A percentile compares a stretch with the other conserved stretches of the same genome.
These are phyloP conservation scores for Cephaloascus fragrans DNA, from an alignment of 805 yeast species.

Conservation along the genomic window DNA sequence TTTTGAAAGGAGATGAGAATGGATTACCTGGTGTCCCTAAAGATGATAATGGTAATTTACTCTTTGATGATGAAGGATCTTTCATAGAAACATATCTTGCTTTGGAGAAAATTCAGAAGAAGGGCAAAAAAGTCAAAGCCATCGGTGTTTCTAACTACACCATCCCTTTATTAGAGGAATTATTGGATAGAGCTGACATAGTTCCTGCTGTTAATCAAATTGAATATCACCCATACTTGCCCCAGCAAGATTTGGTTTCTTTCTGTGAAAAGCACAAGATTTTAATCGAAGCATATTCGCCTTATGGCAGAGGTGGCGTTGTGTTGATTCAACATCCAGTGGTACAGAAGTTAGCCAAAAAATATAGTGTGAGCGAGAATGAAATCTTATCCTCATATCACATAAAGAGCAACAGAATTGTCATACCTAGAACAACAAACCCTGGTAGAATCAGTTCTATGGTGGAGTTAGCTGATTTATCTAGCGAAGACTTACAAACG, in stretches of 20 bases:
- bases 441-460: constrained; percentile 44
- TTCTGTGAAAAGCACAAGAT: constrained; percentile 26
- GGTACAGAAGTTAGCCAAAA: constrained; percentile 43
- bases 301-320: constrained; percentile 58
- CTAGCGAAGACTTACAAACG: constrained; percentile 21
- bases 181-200: constrained; percentile 31
- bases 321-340: constrained; percentile 46
- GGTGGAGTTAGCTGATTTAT: constrained; percentile 21
- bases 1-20: constrained; percentile 26
- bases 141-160: constrained; percentile 53
- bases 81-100: constrained; percentile 19
- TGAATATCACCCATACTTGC: constrained; percentile 24
- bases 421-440: constrained; percentile 64
- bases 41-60: constrained; percentile 23
- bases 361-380: constrained; percentile 41
- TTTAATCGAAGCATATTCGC: constrained; percentile 45
- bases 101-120: constrained; percentile 17
- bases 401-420: constrained; percentile 49
- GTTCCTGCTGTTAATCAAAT: constrained; percentile 50
- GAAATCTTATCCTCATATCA: constrained; percentile 58
- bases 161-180: constrained; percentile 23
- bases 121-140: constrained; percentile 29
- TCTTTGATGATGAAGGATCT: constrained; percentile 24
- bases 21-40: constrained; percentile 26
- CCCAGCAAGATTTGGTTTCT: constrained; percentile 27